phyloP scores from a whole-genome alignment of 2,329 filamentous ascomycete genomes.

The Remersonia thermophila region DNA sequence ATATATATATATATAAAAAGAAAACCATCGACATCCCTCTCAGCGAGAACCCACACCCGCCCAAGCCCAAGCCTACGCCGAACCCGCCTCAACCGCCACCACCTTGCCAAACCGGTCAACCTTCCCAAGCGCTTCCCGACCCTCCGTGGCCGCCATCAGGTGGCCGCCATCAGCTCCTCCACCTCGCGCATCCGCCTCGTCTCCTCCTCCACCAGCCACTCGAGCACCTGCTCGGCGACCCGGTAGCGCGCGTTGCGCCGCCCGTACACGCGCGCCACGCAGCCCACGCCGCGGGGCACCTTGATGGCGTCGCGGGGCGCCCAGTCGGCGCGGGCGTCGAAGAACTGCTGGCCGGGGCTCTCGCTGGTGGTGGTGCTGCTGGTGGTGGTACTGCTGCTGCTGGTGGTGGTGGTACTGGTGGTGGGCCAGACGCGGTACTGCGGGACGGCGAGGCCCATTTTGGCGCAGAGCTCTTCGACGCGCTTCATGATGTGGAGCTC shows the following conservation, averaged over 20 bases:
- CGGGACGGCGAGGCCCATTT: conserved; percentile 19
- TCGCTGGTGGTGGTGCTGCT: neutral
- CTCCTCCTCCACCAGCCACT: conserved; percentile 21
- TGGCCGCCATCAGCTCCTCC: conserved; percentile 5
- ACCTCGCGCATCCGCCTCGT: conserved; percentile 14
- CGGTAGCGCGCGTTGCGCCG: conserved; percentile 25
- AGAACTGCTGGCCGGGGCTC: conserved; percentile 19
- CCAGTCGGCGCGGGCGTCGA: conserved; percentile 26
- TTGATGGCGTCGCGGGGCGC: conserved; percentile 13
- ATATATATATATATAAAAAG: too few species aligned
- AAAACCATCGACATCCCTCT: too few species aligned
- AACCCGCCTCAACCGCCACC: too few species aligned
- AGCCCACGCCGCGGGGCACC: conserved; percentile 23
- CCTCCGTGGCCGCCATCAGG: neutral
- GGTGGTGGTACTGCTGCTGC: conserved; percentile 8
- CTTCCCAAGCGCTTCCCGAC: too few species aligned
- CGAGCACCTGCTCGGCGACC: conserved; percentile 29
- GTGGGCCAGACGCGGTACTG: conserved; percentile 20
- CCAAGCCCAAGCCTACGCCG: too few species aligned
- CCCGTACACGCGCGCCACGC: conserved; percentile 23
- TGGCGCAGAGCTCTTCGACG: conserved; percentile 8
- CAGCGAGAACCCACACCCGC: too few species aligned
- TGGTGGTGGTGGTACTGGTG: conserved; percentile 25
- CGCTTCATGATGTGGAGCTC: neutral
- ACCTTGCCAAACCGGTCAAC: too few species aligned